Evolutionary conservation across 2,329 filamentous ascomycete genomes (phyloP).

Genomic region (Trichoderma oligosporum): DNA sequence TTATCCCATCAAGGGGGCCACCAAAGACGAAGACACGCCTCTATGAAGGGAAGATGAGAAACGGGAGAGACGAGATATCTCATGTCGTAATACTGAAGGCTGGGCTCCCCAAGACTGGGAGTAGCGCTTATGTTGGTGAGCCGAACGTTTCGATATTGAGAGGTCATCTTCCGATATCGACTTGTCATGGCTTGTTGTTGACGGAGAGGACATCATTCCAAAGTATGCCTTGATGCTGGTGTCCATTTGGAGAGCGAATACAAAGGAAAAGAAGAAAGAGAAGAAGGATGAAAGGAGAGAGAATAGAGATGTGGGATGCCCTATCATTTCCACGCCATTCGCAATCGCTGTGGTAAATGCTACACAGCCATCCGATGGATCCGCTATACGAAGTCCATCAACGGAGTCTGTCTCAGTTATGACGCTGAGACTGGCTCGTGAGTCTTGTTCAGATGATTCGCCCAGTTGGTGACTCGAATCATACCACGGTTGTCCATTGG

Average conservation of each 20-base stretch:
- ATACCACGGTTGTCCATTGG: constrained; percentile 3
- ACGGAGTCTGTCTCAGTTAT: not conserved
- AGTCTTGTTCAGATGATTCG: not conserved
- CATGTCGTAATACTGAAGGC: not conserved
- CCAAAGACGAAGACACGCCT: not conserved
- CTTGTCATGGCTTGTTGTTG: constrained; percentile 13
- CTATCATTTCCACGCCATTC: not conserved
- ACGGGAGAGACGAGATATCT: not conserved
- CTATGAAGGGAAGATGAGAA: not conserved
- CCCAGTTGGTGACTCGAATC: constrained; percentile 1
- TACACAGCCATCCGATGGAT: constrained; percentile 1
- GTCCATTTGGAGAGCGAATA: too few relatives aligned
- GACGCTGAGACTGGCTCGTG: not conserved
- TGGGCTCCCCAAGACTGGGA: not conserved
- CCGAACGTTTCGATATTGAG: not conserved
- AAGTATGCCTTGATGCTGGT: not conserved
- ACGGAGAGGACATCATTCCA: not conserved
- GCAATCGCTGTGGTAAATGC: not conserved
- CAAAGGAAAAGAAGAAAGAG: not conserved
- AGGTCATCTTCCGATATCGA: not conserved
- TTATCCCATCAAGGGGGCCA: constrained; percentile 7
- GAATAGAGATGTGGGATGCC: constrained; percentile 22
- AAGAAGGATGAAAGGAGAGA: not conserved
- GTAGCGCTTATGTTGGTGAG: not conserved
- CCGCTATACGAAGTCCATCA: not conserved